Conservation (phyloP, 352 stramenopile genomes). For the Phytophthora crassamura region DNA sequence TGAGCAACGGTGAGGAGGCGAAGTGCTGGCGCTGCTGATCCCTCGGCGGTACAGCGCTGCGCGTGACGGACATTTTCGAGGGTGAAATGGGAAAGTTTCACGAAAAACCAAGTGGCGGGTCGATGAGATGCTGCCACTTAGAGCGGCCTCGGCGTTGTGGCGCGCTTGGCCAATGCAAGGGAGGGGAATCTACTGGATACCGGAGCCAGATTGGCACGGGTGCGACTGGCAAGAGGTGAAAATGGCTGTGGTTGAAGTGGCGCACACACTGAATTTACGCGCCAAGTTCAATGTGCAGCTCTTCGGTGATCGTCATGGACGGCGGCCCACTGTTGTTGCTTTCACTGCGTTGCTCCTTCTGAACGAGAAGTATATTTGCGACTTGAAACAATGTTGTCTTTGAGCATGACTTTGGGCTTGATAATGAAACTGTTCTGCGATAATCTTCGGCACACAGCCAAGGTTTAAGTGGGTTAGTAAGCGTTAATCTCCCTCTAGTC, state of each 20-base stretch:
- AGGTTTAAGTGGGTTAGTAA: no score
- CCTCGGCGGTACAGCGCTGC: neutral
- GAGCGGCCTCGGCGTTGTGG: constrained; percentile 5
- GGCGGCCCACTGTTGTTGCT: neutral
- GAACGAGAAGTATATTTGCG: no score
- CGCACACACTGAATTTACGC: constrained; percentile 8
- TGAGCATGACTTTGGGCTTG: no score
- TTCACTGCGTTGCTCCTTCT: neutral
- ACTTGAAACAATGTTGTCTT: no score
- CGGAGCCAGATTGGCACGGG: constrained; percentile 6
- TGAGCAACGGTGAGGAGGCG: constrained; percentile 12
- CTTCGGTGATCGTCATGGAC: constrained; percentile 29
- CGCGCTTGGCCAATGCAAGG: neutral
- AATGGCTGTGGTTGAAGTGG: neutral
- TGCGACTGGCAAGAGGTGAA: constrained; percentile 28
- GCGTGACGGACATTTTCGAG: constrained; percentile 2
- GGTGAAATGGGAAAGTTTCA: no score
- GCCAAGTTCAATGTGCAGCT: constrained; percentile 10
- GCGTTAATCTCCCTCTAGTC: no score
- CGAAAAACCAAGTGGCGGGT: constrained; percentile 12
- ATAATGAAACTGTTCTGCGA: no score
- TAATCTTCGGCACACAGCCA: no score
- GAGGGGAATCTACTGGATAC: constrained; percentile 5
- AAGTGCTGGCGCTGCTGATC: constrained; percentile 11
- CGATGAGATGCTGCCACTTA: constrained; percentile 16